Evolutionary conservation across 2,329 filamentous ascomycete species (phyloP), one percentile per base, ranked within the genome.

Genomic region (Aspergillus arachidicola): DNA sequence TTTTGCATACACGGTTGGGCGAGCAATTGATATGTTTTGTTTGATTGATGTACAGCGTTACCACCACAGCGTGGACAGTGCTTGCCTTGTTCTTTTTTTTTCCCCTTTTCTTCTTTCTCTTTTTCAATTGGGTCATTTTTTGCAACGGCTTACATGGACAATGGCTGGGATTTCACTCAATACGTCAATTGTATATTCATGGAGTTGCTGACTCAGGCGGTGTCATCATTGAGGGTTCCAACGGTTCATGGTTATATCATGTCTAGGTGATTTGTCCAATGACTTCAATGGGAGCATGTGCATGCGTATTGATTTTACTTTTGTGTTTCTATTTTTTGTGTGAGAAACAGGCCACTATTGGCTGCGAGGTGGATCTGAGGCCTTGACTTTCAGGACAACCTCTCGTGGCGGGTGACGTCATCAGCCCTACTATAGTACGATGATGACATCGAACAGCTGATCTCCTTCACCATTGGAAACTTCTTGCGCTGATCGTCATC

Each of bases 61-160:
- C 7, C 38, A n/a, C 16, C 38, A 16, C 34, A 41, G 7, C 19
- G 38, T n/a, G 38, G 38, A 41, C 16, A 41, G 38, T 41, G 16
- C 9, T 41, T 56, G 48, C 6, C 21, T 53, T 53, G 16, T 6
- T 53, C 11, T 53, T 11, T 12, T 32, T 34, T 23, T 10, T 59
- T 58, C 53, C 62, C 34, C n/a, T 54, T 26, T 51, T 34, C 34
- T 57, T 46, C 45, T n/a, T 54, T 56, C 11, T 45, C 16, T 23
- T 32, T 23, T 28, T 51, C 4, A n/a, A 23, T 48, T 36, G 23
- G 34, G 28, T 45, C 11, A 23, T 28, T 55, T 56, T 28, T 16
- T 28, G 41, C 30, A 51, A 19, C 3, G 7, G 16, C 10, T 32
- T 54, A 30, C 12, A 30, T 50, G 46, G 26, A 30, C 46, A 28